These are phyloP conservation scores for Coemansia sp. DNA, from an alignment of 192 early-diverging fungal species.

Conservation along the genomic window DNA sequence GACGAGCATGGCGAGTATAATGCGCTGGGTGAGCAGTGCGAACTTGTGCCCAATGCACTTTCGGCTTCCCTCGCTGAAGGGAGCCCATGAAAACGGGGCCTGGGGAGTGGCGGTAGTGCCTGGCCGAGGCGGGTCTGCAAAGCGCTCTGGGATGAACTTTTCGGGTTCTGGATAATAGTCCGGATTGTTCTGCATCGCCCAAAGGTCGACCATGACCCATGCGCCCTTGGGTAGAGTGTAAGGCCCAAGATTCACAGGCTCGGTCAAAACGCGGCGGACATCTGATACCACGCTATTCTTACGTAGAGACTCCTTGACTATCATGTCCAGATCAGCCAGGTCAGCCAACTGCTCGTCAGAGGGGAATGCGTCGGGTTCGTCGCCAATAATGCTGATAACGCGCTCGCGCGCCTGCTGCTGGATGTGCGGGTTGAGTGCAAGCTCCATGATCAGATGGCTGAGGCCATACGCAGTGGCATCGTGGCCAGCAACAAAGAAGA, in stretches of 20 bases:
- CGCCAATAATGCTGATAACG: constrained; percentile 48
- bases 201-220: constrained; percentile 56
- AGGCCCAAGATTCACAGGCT: constrained; percentile 48
- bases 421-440: constrained; percentile 52
- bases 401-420: constrained; percentile 44
- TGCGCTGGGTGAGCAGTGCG: constrained; percentile 59
- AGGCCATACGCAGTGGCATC: constrained; percentile 52
- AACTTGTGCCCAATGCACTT: constrained; percentile 63
- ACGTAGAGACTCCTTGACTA: constrained; percentile 56
- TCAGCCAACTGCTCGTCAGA: constrained; percentile 54
- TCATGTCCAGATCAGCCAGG: constrained; percentile 49
- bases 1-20: constrained; percentile 56
- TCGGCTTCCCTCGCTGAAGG: constrained; percentile 58
- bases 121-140: constrained; percentile 24
- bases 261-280: constrained; percentile 41
- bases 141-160: constrained; percentile 57
- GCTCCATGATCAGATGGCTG: constrained; percentile 43
- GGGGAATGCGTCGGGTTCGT: constrained; percentile 51
- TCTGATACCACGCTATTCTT: constrained; percentile 44
- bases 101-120: not conserved
- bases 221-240: constrained; percentile 56
- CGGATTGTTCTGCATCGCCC: constrained; percentile 57
- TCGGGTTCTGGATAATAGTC: constrained; percentile 51
- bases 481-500: constrained; percentile 62
- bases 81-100: constrained; percentile 53